Base-by-base conservation (phyloP, 2,329 filamentous ascomycete genomes). In the Colletotrichum aenigma region DNA sequence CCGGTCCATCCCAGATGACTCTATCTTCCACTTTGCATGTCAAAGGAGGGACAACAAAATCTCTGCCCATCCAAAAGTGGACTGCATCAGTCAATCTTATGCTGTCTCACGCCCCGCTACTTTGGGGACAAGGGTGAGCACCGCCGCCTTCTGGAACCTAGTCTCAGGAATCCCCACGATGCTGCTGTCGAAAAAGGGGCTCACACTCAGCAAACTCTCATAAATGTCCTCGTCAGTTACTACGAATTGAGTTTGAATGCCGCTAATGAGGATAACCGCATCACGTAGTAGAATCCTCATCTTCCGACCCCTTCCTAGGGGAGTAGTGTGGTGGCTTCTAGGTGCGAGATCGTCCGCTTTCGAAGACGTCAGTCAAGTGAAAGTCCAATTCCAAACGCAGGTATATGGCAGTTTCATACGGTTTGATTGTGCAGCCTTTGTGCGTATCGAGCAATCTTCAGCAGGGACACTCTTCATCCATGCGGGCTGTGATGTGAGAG, bases 211-310 rank as follows among this genome's bases (percentile, higher is more conserved):
- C 18, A n/a, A 21, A 7, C 5, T 48, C 18, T 48, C 9, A 2
- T n/a, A 12, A 2, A n/a, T 4, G 5, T 12, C 18, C 6, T 7
- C 38, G 3, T 48, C 38, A 0, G 3, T 4, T 48, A 48, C 9
- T n/a, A 43, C 0, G 9, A 12, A 48, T 4, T n/a, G 3, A 12
- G 38, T 48, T 1, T 0, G 18, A 12, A 48, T 7, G 38, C 38
- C 18, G 18, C 9, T 0, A 1, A 48, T 48, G 9, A 48, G 5
- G 18, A 12, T n/a, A 43, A 18, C 36, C 8, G n/a, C 1, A 48
- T 48, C 9, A 18, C 38, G 6, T n/a, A 4, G 18, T 2, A 0
- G 0, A 7, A n/a, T 12, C 18, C 1, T n/a, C 9, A 6, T 7
- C 38, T 48, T 6, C 9, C 3, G 6, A 21, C 38, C 4, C 18